Evolutionary conservation across 2,329 filamentous ascomycete species (phyloP).

Genomic region (Juglanconis juglandina): DNA sequence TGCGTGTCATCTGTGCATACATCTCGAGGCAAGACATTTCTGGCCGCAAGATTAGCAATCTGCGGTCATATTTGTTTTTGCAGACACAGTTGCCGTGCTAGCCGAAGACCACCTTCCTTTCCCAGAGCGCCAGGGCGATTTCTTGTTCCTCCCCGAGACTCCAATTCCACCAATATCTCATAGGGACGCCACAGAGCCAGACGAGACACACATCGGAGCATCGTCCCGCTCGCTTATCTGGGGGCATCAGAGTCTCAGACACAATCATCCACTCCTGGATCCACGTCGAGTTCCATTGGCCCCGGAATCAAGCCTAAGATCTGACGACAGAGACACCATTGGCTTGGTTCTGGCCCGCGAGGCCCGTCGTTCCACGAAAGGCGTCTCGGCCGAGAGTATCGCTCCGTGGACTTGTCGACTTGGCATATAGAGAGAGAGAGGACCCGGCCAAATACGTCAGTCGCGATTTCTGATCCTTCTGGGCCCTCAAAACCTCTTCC

Average conservation of each 20-base stretch:
- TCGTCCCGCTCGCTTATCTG: not conserved
- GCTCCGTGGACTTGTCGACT: not conserved
- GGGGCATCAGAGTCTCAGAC: not conserved
- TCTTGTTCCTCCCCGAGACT: not conserved
- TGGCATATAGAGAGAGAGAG: not conserved
- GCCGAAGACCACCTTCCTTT: not conserved
- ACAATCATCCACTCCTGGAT: not conserved
- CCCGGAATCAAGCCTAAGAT: not conserved
- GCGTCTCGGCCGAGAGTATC: not conserved
- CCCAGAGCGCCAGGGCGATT: not conserved
- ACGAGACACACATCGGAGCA: not conserved
- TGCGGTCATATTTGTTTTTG: not conserved
- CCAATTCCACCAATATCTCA: not conserved
- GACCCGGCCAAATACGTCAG: not conserved
- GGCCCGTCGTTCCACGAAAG: conserved; percentile 5
- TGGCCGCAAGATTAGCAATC: not conserved
- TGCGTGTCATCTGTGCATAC: not conserved
- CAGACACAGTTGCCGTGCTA: not conserved
- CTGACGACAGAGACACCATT: conserved; percentile 6
- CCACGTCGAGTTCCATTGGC: not conserved
- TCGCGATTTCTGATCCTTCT: not conserved
- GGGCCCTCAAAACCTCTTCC: not conserved
- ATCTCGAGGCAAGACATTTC: not conserved
- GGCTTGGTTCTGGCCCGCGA: conserved; percentile 7
- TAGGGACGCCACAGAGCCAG: not conserved